Base-by-base conservation (phyloP, 1,284 basidiomycete species). In the Agroathelia rolfsii region DNA sequence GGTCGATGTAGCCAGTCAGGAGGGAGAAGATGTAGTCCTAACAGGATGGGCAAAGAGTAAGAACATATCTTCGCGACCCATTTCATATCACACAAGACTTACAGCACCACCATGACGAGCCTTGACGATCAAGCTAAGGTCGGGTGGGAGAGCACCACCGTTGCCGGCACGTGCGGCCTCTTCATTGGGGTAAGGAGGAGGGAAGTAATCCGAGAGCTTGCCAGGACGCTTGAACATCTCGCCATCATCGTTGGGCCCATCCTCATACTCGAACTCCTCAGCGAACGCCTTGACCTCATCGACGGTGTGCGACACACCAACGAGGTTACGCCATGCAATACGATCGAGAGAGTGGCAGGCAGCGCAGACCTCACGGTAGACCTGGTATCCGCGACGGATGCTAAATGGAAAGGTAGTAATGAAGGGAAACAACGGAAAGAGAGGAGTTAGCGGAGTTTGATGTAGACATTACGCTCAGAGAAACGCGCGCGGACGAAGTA, bases 211-310 rank as follows among this genome's bases (percentile, higher is more conserved):
- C 32, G 95, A 75, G 42, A 90, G 78, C 64, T 96, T 96, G 62
- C 92, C 96, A 23, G 95, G 95, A 44, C 95, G 76, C 62, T 90
- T 78, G 76, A 97, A 98, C 90, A 96, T 97, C 61, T 96, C 89
- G 43, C 95, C 95, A 47, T 86, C 69, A 50, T 85, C 85, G 57
- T 97, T 81, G 34, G 95, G 95, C 34, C 95, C 95, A 54, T 98
- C 95, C 50, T 79, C 73, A 62, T 98, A 98, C 63, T 99, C 95
- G 41, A 94, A 69, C 55, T 94, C 92, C 64, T 94, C 93, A 21
- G 95, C 94, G 83, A 98, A 79, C 6, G 71, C 70, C 61, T 89
- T 89, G 43, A 69, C 74, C 63, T 99, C 94, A 48, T 94, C 88
- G 32, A 73, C 94, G 42, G 84, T 89, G 66, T 98, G 95, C 23